Conservation (phyloP, 1,284 basidiomycete species). For the Pseudozyma sp. region DNA sequence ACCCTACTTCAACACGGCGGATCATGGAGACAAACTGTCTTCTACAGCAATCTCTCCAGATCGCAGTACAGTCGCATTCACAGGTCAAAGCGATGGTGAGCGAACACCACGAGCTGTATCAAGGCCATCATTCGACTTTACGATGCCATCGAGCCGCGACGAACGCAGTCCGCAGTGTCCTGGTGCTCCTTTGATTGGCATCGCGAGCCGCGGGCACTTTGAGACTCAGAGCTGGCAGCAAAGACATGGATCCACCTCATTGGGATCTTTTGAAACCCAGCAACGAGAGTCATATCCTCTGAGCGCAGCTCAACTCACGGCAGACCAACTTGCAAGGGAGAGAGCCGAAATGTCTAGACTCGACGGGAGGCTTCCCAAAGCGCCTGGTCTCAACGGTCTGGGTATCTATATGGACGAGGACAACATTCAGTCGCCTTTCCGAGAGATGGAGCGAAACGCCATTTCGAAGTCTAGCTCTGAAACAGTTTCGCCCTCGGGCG, state of each 20-base stretch:
- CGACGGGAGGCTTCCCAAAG: constrained; percentile 18
- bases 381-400: constrained; percentile 27
- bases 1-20: constrained; percentile 19
- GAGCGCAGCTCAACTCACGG: background rate
- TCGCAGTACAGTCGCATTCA: background rate
- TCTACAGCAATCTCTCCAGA: constrained; percentile 10
- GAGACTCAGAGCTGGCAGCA: constrained; percentile 23
- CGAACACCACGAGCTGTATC: constrained; percentile 25
- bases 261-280: constrained; percentile 17
- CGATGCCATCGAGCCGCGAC: background rate
- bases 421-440: constrained; percentile 29
- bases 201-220: constrained; percentile 22
- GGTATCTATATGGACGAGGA: constrained; percentile 36
- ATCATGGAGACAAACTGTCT: constrained; percentile 9
- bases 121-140: constrained; percentile 17
- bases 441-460: constrained; percentile 1
- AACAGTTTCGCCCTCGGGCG: constrained; percentile 1
- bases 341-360: constrained; percentile 22
- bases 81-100: constrained; percentile 20
- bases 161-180: constrained; percentile 19
- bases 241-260: constrained; percentile 1
- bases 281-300: background rate
- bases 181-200: constrained; percentile 38
- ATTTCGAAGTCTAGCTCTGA: background rate
- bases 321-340: constrained; percentile 10